Percentiles rank a stretch among this genome's conserved stretches.
phyloP scores from a whole-genome alignment of 2,329 filamentous ascomycete genomes.

The Pyrenochaeta sp. region DNA sequence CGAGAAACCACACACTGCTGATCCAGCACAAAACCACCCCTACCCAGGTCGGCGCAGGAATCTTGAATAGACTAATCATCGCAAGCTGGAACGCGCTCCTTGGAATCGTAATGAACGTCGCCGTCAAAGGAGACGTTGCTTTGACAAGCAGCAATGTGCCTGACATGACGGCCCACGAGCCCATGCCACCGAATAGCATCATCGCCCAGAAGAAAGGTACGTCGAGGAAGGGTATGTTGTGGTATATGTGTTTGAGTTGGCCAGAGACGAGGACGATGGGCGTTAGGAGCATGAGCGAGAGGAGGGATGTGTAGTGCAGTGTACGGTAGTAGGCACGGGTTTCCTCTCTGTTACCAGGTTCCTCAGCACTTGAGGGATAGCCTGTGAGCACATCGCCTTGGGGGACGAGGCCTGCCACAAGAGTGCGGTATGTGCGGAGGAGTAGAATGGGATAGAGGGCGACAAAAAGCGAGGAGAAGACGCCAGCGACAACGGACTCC shows the following conservation, averaged over 20 bases:
- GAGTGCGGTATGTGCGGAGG: constrained; percentile 58
- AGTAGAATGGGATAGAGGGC: constrained; percentile 62
- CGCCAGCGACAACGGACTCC: constrained; percentile 60
- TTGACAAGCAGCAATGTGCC: constrained; percentile 59
- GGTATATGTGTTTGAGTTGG: constrained; percentile 58
- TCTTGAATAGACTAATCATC: constrained; percentile 57
- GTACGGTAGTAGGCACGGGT: constrained; percentile 61
- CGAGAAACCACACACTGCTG: constrained; percentile 59
- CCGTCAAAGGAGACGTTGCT: constrained; percentile 60
- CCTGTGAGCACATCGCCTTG: constrained; percentile 55
- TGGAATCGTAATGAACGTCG: constrained; percentile 60
- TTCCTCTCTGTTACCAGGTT: constrained; percentile 53
- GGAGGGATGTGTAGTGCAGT: constrained; percentile 61
- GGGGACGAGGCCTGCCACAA: constrained; percentile 56
- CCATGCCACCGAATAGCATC: constrained; percentile 58
- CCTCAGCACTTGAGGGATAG: constrained; percentile 45
- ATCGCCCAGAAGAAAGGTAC: constrained; percentile 66
- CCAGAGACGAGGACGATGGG: constrained; percentile 61
- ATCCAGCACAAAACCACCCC: constrained; percentile 61
- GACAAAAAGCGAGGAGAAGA: constrained; percentile 62
- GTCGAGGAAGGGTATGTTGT: constrained; percentile 64
- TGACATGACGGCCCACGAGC: constrained; percentile 59
- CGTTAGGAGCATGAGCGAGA: constrained; percentile 59
- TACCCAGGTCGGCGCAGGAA: constrained; percentile 62
- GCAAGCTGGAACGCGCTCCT: constrained; percentile 59